phyloP scores from a whole-genome alignment of 1,284 basidiomycete species.

The Amylostereum chailletii region DNA sequence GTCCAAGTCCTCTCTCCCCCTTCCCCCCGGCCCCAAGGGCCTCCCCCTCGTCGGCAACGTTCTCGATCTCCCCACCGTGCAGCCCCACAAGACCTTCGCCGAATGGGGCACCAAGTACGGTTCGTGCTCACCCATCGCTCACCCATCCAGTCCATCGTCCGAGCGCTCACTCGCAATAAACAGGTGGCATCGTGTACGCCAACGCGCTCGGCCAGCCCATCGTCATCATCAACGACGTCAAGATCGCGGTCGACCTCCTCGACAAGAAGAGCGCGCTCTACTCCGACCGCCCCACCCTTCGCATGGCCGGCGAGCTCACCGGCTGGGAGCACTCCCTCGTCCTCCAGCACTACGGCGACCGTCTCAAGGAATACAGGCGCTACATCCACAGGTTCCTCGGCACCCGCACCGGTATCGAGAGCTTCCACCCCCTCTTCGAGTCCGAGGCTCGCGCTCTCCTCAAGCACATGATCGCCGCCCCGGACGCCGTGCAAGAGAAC shows the following conservation, averaged over 20 bases:
- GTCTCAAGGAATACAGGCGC: slow-evolving; percentile 31
- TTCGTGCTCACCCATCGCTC: slow-evolving; percentile 2
- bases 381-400: slow-evolving; percentile 15
- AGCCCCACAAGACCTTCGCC: slow-evolving; percentile 47
- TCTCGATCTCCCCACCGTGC: slow-evolving; percentile 43
- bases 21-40: slow-evolving; percentile 43
- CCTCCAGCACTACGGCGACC: slow-evolving; percentile 49
- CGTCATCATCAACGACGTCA: slow-evolving; percentile 44
- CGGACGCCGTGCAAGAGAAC: slow-evolving; percentile 12
- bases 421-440: slow-evolving; percentile 16
- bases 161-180: not conserved
- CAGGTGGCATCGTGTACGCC: slow-evolving; percentile 48
- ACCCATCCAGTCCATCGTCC: not conserved
- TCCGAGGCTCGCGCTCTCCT: slow-evolving; percentile 16
- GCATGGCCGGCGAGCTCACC: slow-evolving; percentile 33
- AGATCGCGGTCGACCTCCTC: slow-evolving; percentile 43
- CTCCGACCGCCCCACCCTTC: slow-evolving; percentile 46
- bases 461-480: slow-evolving; percentile 8
- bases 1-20: slow-evolving; percentile 11
- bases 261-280: slow-evolving; percentile 55
- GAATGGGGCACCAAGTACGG: slow-evolving; percentile 37
- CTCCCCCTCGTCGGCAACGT: slow-evolving; percentile 45
- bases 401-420: slow-evolving; percentile 13
- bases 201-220: slow-evolving; percentile 48
- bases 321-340: slow-evolving; percentile 57